Base-by-base conservation (phyloP, 164 flowering plant species). In the Malania oleifera region DNA sequence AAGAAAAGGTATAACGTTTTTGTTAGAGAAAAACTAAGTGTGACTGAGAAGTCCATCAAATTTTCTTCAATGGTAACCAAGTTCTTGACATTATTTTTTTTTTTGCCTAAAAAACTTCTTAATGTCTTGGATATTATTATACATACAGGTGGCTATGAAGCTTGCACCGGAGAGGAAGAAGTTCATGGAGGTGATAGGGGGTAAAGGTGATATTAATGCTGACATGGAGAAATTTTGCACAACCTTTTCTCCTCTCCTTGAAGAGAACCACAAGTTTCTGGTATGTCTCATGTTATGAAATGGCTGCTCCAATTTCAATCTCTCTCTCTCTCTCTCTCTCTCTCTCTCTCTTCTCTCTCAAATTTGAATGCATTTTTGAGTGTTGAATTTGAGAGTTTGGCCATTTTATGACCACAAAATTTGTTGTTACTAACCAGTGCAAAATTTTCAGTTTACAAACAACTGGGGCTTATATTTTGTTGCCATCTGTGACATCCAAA, bases 121-220 rank as follows among this genome's bases (percentile, higher is more conserved):
- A n/a, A n/a, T n/a, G n/a, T n/a, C 46, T 43, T 43, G 22, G 3
- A 17, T 2, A 43, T 43, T 57, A 19, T 46, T 57, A 45, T 51
- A 62, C 61, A 65, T 46, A 24, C 68, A 89, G 97, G 72, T 87
- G 52, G 97, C 90, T 28, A 78, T 87, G 80, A 93, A 93, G 80
- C 85, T 93, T 67, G 98, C 90, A 48, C 98, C 98, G 10, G 97
- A 90, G 61, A 87, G 97, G 80, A 90, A 82, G 70, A 93, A 86
- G 73, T 93, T 93, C 71, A 83, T 84, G 87, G 87, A 84, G 5
- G 90, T 90, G 22, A 45, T 93, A 26, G 80, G 82, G 11, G 81
- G 82, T n/a, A 52, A 65, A 6, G 93, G 82, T 27, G 82, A 89
- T 61, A 39, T 82, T 31, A 65, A 71, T 60, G 74, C 75, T 31